Base-by-base conservation (phyloP, 2,329 filamentous ascomycete species). In the Rutstroemia sp. region DNA sequence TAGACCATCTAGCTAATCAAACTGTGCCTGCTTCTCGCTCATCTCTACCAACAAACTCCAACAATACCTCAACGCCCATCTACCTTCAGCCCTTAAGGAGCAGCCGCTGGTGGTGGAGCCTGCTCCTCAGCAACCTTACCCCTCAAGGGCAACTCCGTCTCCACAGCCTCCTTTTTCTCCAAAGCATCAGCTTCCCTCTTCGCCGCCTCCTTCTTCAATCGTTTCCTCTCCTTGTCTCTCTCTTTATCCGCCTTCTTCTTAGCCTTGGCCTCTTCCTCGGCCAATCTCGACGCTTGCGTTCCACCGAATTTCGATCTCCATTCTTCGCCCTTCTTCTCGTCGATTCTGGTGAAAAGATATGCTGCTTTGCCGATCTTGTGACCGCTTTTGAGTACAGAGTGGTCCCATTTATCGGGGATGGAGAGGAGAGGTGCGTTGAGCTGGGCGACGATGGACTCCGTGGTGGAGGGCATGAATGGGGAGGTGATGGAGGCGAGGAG, bases 391-490 rank as follows among this genome's bases (percentile, higher is more conserved):
- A 94, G 75, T 2, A 77, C 73, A 59, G 82, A 77, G n/a, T 73
- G 72, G 17, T 70, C 68, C 86, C 88, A 94, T 46, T 75, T 77
- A 60, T 86, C 80, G 1, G 88, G 86, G 59, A 92, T 90, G 38
- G 72, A 72, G 48, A 78, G 72, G 66, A 81, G 73, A 58, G 70
- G 61, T 48, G 72, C 73, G 57, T 86, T 82, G 27, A 97, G 80
- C 74, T 96, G 92, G 60, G 81, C 73, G 62, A 89, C 81, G 64
- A 96, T 96, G 34, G 83, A 82, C 58, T 79, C 79, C 3, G 87
- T 78, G 8, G 87, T 92, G n/a, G 80, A 79, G 42, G 90, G 91
- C 78, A 96, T 89, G 73, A 92, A 96, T 0, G 92, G 92, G 52
- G 84, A 82, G 56, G 92, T 81, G 45, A 96, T 75, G 54, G 83